Conservation (phyloP, 257 asterid genomes). For the Gynochthodes officinalis region DNA sequence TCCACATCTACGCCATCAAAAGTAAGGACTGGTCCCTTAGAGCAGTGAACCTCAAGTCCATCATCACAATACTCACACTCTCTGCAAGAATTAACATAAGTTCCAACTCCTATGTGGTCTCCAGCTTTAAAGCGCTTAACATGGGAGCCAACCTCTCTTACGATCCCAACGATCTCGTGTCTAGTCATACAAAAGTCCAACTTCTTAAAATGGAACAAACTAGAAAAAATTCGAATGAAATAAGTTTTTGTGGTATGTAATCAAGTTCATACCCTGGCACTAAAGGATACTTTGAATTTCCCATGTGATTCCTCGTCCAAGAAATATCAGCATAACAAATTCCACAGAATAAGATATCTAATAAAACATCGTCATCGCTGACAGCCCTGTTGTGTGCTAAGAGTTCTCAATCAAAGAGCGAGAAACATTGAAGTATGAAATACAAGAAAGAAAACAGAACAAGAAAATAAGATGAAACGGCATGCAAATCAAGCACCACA, state of each 20-base stretch:
- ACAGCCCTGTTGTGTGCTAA: slow-evolving; percentile 49
- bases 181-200: slow-evolving; percentile 32
- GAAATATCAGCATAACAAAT: slow-evolving; percentile 79
- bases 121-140: slow-evolving; percentile 69
- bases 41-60: slow-evolving; percentile 57
- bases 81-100: slow-evolving; percentile 81
- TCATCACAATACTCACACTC: slow-evolving; percentile 66
- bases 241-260: neutral
- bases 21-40: slow-evolving; percentile 53
- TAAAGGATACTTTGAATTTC: slow-evolving; percentile 70
- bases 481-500: neutral
- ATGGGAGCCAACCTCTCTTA: slow-evolving; percentile 54
- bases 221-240: neutral
- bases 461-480: no score
- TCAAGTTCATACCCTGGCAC: slow-evolving; percentile 71
- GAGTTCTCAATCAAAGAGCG: neutral
- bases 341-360: slow-evolving; percentile 64
- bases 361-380: slow-evolving; percentile 60
- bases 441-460: neutral
- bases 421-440: neutral
- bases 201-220: neutral
- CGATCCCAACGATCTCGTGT: slow-evolving; percentile 82
- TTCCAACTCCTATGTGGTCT: slow-evolving; percentile 83
- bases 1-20: slow-evolving; percentile 68
- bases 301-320: slow-evolving; percentile 62